Evolutionary conservation across 768 basidiomycete species (phyloP).

Genomic region (Mrakia gelida): DNA sequence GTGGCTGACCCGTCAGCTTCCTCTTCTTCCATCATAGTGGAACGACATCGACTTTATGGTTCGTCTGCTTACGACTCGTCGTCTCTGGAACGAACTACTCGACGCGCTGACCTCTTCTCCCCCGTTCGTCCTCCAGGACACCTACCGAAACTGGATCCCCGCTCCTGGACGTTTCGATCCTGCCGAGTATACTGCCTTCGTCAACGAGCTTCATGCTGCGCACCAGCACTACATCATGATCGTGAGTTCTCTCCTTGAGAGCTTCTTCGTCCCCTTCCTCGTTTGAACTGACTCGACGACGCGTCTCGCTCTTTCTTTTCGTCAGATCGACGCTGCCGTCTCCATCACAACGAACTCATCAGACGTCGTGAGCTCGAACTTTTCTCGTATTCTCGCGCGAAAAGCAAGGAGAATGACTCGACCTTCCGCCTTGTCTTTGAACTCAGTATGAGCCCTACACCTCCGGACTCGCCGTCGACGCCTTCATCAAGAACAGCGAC

Average conservation of each 20-base stretch:
- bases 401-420: no score
- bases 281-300: no score
- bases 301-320: background rate
- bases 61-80: conserved; percentile 33
- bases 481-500: conserved; percentile 72
- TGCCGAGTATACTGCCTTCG: conserved; percentile 38
- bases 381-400: background rate
- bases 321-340: conserved; percentile 43
- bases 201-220: conserved; percentile 39
- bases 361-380: conserved; percentile 33
- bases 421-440: no score
- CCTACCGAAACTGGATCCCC: conserved; percentile 40
- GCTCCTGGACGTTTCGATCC: conserved; percentile 38
- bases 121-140: conserved; percentile 4
- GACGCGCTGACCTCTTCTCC: background rate
- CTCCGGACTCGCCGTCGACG: conserved; percentile 56
- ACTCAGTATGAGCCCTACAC: conserved; percentile 56
- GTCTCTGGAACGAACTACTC: background rate
- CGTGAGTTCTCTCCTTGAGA: background rate
- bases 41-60: conserved; percentile 58
- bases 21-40: conserved; percentile 41
- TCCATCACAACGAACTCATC: conserved; percentile 35
- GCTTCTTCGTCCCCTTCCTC: background rate
- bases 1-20: background rate
- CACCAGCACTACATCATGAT: conserved; percentile 37